phyloP scores from a whole-genome alignment of 495 filamentous ascomycete genomes.

The Aspergillus incahuasiensis region DNA sequence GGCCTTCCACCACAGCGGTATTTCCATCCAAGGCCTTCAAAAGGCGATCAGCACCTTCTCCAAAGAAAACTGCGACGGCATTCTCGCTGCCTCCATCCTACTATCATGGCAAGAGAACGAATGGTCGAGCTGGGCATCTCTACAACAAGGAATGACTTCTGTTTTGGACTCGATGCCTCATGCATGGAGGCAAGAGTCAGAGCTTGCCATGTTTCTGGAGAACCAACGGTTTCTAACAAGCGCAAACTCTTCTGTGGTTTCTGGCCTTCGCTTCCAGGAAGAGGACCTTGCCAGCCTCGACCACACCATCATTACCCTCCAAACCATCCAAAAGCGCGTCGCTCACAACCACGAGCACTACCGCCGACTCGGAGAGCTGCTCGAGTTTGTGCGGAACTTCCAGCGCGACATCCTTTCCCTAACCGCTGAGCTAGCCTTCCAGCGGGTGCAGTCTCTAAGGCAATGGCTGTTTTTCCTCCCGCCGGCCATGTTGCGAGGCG shows the following conservation, averaged over 20 bases:
- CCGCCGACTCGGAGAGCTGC: conserved; percentile 70
- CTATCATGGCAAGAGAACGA: conserved; percentile 96
- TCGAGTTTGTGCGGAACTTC: conserved; percentile 75
- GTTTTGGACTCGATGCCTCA: conserved; percentile 88
- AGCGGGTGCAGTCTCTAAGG: conserved; percentile 77
- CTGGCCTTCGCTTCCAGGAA: conserved; percentile 40
- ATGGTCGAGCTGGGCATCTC: conserved; percentile 86
- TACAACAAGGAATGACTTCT: conserved; percentile 87
- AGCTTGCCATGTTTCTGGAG: conserved; percentile 79
- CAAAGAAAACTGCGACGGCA: conserved; percentile 80
- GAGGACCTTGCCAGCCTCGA: conserved; percentile 66
- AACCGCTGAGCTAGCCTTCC: conserved; percentile 76
- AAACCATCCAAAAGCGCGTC: conserved; percentile 65
- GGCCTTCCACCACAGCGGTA: conserved; percentile 78
- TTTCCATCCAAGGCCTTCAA: conserved; percentile 82
- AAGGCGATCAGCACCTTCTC: conserved; percentile 83
- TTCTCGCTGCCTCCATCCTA: conserved; percentile 86
- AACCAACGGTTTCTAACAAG: conserved; percentile 51
- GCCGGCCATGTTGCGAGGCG: conserved; percentile 59
- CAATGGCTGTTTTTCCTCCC: conserved; percentile 96
- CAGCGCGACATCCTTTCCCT: conserved; percentile 68
- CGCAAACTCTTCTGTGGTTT: conserved; percentile 50
- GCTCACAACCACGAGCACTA: conserved; percentile 68
- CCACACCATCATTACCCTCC: conserved; percentile 50
- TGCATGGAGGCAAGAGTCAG: conserved; percentile 79